Evolutionary conservation across 345 rosid species (phyloP).

Genomic region (Garcia nutans): DNA sequence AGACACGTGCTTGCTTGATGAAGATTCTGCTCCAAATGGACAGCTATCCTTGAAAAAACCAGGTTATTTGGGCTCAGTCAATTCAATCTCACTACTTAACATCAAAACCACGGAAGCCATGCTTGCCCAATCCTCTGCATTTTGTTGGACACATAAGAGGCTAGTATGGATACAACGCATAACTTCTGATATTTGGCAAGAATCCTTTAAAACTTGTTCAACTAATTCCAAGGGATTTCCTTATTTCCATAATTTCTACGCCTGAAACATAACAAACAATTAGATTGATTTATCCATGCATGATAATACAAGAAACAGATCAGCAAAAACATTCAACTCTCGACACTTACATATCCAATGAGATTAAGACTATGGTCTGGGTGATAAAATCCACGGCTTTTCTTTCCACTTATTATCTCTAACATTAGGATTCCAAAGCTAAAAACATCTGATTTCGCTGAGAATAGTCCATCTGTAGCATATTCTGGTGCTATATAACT

Average conservation of each 20-base stretch:
- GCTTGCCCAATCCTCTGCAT: conserved; percentile 35
- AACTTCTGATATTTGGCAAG: conserved; percentile 5
- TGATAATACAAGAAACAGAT: too few relatives aligned
- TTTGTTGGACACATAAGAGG: conserved; percentile 38
- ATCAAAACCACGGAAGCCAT: conserved; percentile 40
- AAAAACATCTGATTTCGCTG: conserved; percentile 19
- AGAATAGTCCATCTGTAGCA: conserved; percentile 20
- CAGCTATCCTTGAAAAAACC: conserved; percentile 15
- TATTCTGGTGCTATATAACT: conserved; percentile 27
- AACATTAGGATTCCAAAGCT: conserved; percentile 23
- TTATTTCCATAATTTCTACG: conserved; percentile 34
- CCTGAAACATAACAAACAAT: conserved; percentile 7
- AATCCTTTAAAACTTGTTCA: conserved; percentile 9
- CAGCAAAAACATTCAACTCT: too few relatives aligned
- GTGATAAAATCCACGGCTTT: conserved; percentile 18
- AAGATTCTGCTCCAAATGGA: neutral
- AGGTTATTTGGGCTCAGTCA: conserved; percentile 35
- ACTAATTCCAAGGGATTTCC: conserved; percentile 25
- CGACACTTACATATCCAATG: conserved; percentile 20
- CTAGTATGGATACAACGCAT: conserved; percentile 28
- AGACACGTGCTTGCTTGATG: neutral
- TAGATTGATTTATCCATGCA: too few relatives aligned
- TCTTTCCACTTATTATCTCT: conserved; percentile 17
- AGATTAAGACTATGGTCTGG: conserved; percentile 15
- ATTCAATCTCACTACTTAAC: conserved; percentile 27